Evolutionary conservation across 2,329 filamentous ascomycete species (phyloP).

Genomic region (Penicillium italicum): DNA sequence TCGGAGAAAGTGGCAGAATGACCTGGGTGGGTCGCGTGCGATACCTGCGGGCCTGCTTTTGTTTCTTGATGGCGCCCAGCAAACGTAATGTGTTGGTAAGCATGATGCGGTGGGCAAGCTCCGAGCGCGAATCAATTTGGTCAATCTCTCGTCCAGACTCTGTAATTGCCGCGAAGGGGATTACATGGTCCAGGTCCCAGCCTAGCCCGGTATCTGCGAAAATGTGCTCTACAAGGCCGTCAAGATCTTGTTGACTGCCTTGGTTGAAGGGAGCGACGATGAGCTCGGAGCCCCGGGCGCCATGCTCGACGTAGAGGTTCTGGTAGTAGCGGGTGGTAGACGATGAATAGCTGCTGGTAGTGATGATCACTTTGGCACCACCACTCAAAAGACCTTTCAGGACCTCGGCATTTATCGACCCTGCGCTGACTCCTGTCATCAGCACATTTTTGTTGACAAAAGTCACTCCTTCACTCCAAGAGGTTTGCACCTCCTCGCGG

Average conservation of each 20-base stretch:
- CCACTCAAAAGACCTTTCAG: constrained; percentile 31
- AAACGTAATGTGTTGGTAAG: neutral
- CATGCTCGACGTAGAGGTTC: constrained; percentile 32
- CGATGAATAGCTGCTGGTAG: constrained; percentile 35
- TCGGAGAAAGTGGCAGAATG: constrained; percentile 45
- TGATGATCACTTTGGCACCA: constrained; percentile 41
- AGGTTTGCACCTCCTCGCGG: constrained; percentile 9
- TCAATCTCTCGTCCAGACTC: constrained; percentile 38
- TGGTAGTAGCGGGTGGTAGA: constrained; percentile 34
- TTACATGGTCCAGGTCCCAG: constrained; percentile 40
- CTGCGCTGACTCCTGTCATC: constrained; percentile 37
- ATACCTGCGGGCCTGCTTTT: neutral
- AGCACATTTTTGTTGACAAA: constrained; percentile 34
- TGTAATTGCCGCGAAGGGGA: constrained; percentile 45
- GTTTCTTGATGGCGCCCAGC: neutral
- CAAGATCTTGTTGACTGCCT: constrained; percentile 40
- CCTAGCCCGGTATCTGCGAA: constrained; percentile 28
- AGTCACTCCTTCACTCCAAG: constrained; percentile 17
- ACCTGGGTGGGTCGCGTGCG: constrained; percentile 38
- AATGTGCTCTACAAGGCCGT: constrained; percentile 39
- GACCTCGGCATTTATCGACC: constrained; percentile 38
- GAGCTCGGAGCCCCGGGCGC: constrained; percentile 35
- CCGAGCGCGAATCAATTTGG: constrained; percentile 21
- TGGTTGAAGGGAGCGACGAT: constrained; percentile 42
- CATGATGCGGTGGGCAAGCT: constrained; percentile 40